Conservation (phyloP, 257 asterid species). For the Ligustrum vulgare region DNA sequence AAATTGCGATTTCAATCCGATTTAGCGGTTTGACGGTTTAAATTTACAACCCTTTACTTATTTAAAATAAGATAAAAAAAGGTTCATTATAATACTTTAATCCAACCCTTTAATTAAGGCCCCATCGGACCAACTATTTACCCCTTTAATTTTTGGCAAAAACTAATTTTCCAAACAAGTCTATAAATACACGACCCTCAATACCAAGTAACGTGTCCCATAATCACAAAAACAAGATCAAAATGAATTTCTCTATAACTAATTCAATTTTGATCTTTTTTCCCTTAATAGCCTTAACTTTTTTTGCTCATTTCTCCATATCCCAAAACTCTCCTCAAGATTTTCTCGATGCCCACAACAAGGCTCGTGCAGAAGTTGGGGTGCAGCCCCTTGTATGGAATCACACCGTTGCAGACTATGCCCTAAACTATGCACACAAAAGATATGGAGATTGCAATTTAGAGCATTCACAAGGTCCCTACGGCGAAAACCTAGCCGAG, state of each 20-base stretch:
- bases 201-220: not conserved
- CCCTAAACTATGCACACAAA: not conserved
- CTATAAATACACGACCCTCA: not conserved
- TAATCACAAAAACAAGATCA: not conserved
- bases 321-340: constrained; percentile 11
- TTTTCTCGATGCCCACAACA: constrained; percentile 27
- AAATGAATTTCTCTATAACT: not conserved
- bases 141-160: not conserved
- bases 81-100: not conserved
- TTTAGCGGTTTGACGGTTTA: too few species aligned
- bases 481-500: constrained; percentile 63
- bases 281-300: not conserved
- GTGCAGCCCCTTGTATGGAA: constrained; percentile 21
- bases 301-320: constrained; percentile 4
- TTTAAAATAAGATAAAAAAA: not conserved
- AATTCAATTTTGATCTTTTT: not conserved
- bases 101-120: not conserved
- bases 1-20: too few species aligned
- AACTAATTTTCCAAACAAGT: not conserved
- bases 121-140: not conserved
- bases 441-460: constrained; percentile 9
- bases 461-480: constrained; percentile 47
- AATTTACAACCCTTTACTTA: too few species aligned
- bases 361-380: constrained; percentile 4
- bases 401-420: not conserved